These are phyloP conservation scores for Lachnellula arida DNA, from an alignment of 2,329 filamentous ascomycete genomes.

Conservation along the genomic window DNA sequence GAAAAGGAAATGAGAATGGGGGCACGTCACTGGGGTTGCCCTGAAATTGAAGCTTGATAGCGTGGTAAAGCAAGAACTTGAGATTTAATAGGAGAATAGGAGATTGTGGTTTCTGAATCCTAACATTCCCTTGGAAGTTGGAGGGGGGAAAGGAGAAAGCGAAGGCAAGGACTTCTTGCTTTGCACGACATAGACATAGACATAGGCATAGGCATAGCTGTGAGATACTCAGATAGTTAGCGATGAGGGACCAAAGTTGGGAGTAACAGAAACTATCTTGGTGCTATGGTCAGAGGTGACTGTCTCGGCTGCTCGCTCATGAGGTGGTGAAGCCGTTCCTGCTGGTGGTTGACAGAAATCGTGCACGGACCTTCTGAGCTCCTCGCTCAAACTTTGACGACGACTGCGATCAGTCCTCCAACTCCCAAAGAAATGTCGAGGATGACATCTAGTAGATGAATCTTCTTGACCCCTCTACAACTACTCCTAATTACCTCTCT, in stretches of 20 bases:
- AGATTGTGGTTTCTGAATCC: not conserved
- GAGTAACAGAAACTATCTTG: not conserved
- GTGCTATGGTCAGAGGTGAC: not conserved
- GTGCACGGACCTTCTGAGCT: not conserved
- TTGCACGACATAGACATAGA: too few species aligned
- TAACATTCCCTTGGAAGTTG: not conserved
- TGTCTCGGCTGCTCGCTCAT: not conserved
- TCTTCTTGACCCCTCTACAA: too few species aligned
- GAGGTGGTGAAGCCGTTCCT: too few species aligned
- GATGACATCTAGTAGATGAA: not conserved
- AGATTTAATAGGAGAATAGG: not conserved
- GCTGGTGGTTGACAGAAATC: too few species aligned
- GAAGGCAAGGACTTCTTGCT: not conserved
- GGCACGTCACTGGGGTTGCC: too few species aligned
- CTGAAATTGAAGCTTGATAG: too few species aligned
- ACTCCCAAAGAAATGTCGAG: not conserved
- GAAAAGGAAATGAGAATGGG: not conserved
- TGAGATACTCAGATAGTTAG: not conserved
- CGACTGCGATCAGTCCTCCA: not conserved
- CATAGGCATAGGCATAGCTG: too few species aligned
- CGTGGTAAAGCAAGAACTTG: too few species aligned
- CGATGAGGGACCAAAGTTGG: not conserved
- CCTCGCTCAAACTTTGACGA: too few species aligned
- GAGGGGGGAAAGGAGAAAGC: not conserved
- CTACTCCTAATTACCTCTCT: too few species aligned